phyloP scores from a whole-genome alignment of 2,329 filamentous ascomycete genomes.

The Stagonosporopsis chrysanthemi region DNA sequence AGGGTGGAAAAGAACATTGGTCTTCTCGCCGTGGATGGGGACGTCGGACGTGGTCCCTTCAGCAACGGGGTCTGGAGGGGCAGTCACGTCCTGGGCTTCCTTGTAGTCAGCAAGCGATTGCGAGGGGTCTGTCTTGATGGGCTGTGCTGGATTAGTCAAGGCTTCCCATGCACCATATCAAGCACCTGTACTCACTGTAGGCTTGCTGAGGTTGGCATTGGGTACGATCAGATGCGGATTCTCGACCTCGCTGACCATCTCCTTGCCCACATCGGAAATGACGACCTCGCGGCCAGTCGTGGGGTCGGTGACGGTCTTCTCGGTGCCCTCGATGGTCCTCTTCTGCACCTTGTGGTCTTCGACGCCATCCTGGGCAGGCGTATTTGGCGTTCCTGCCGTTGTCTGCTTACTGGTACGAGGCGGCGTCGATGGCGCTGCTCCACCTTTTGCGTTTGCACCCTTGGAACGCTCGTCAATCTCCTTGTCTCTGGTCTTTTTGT shows the following conservation, averaged over 20 bases:
- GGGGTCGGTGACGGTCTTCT: conserved; percentile 79
- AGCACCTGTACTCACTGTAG: conserved; percentile 57
- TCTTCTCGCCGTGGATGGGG: conserved; percentile 95
- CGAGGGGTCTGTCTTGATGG: conserved; percentile 72
- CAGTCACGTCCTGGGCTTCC: conserved; percentile 84
- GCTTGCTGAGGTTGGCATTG: conserved; percentile 84
- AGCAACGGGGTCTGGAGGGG: conserved; percentile 85
- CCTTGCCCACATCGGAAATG: conserved; percentile 80
- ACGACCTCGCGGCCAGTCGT: conserved; percentile 85
- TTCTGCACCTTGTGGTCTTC: conserved; percentile 58
- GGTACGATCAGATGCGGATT: conserved; percentile 82
- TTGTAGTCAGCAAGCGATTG: conserved; percentile 84
- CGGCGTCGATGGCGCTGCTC: conserved; percentile 25
- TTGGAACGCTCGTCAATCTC: conserved; percentile 68
- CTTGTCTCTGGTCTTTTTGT: conserved; percentile 79
- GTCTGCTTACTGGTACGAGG: conserved; percentile 50
- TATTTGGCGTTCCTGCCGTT: conserved; percentile 32
- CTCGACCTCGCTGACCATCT: conserved; percentile 73
- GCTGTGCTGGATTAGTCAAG: conserved; percentile 45
- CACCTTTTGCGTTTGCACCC: conserved; percentile 53
- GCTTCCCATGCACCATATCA: not conserved
- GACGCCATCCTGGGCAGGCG: conserved; percentile 43
- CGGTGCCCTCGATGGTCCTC: conserved; percentile 54
- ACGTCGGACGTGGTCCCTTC: conserved; percentile 88
- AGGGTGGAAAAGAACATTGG: conserved; percentile 93